phyloP scores from a whole-genome alignment of 768 basidiomycete genomes.

The Suillus bovinus region DNA sequence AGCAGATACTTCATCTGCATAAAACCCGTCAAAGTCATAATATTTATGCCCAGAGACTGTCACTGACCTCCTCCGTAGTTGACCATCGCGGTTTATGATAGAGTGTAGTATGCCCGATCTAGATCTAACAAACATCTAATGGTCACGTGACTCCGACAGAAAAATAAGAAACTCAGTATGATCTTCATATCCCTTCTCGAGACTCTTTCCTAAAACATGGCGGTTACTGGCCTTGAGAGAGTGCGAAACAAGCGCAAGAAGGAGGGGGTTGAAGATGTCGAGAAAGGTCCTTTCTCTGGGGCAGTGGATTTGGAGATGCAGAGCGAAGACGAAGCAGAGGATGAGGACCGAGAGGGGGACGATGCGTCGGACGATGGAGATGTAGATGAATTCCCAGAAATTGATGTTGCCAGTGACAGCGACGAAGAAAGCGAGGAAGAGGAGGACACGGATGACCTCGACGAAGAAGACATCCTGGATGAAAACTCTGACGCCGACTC shows the following conservation, averaged over 20 bases:
- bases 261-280: constrained; percentile 39
- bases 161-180: constrained; percentile 2
- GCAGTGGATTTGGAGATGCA: constrained; percentile 64
- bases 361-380: constrained; percentile 55
- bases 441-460: constrained; percentile 35
- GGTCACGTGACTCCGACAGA: background rate
- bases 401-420: constrained; percentile 51
- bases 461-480: constrained; percentile 36
- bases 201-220: constrained; percentile 25
- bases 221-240: constrained; percentile 34
- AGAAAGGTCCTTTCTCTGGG: constrained; percentile 33
- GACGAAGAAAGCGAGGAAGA: constrained; percentile 37
- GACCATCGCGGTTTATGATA: constrained; percentile 52
- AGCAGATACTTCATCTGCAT: constrained; percentile 92
- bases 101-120: background rate
- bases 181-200: constrained; percentile 2
- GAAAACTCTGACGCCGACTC: constrained; percentile 38
- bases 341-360: constrained; percentile 31
- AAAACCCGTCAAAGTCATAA: background rate
- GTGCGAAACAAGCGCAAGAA: constrained; percentile 62
- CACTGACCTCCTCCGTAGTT: constrained; percentile 80
- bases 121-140: constrained; percentile 2
- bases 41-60: constrained; percentile 21
- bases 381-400: constrained; percentile 74
- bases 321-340: constrained; percentile 66